Evolutionary conservation across 352 stramenopile genomes (phyloP), one percentile per base, ranked within the genome.

Genomic region (Phytophthora podocarpi): DNA sequence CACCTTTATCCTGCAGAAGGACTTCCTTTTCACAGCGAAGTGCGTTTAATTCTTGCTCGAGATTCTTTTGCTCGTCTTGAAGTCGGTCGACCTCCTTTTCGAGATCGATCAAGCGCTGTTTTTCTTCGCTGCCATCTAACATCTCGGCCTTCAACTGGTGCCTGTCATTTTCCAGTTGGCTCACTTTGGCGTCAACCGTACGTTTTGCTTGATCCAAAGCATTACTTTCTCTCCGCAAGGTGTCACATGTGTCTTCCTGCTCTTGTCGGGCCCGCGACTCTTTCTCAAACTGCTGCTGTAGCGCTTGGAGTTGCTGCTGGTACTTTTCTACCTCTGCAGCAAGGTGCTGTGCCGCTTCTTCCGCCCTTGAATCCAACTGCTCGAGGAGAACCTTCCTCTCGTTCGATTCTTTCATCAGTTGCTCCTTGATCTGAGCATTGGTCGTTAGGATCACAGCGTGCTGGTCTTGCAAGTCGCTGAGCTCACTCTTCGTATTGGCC

Each of bases 371-470:
- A 24, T 79, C 68, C n/a, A 83, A 52, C 23, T 77, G 64, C 59
- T 81, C 69, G 1, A 61, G 61, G 4, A 83, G 49, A 43, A 48
- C 36, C 35, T 76, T 81, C 39, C 74, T 74, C 41, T 83, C 72
- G 20, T 83, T 78, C 23, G 62, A 75, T 28, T 83, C 76, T 52
- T 85, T 82, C 47, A 81, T 53, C n/a, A 85, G 45, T 8, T 83
- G 73, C 36, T 81, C 72, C 23, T 85, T 85, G 41, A 83, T 67
- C 40, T 85, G 74, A 37, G 40, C 35, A 36, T 85, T 85, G 3
- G 73, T 85, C 31, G 63, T 85, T 9, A 42, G 35, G 5, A 77
- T 62, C 35, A 85, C 72, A 6, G 43, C 32, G 3, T 79, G 23
- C 31, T 77, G 49, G 7, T 85, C 76, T 42, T 81, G 71, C 7